Evolutionary conservation across 2,329 filamentous ascomycete species (phyloP), one percentile per base, ranked within the genome.

Genomic region (Sporothrix inflata): DNA sequence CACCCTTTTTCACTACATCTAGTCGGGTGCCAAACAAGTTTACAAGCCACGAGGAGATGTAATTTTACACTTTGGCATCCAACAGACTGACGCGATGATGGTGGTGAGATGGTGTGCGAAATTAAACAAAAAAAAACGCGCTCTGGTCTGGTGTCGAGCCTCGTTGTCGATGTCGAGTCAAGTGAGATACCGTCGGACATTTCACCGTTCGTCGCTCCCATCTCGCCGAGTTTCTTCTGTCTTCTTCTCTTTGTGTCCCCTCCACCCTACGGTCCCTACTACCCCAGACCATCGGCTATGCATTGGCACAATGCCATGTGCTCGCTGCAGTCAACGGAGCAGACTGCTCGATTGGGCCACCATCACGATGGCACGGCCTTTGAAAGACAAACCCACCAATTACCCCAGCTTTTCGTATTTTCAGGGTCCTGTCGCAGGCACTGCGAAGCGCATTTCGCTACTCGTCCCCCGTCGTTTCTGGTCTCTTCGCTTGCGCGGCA

Each of bases 401-500:
- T 45, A 42, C 60, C 60, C 61, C 40, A 34, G 24, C 24, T 19
- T 34, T 19, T n/a, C 40, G 5, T 27, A 12, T 2, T 65, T 45
- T 27, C 40, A 24, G 14, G 40, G 61, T 45, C 14, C 40, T 45
- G 60, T n/a, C n/a, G n/a, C n/a, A n/a, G n/a, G n/a, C n/a, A 38
- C 11, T 45, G 60, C 19, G 60, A 65, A 45, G 60, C 60, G 61
- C 40, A 42, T 42, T 42, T 61, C 57, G 34, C 57, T 45, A 3
- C n/a, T n/a, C 8, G 11, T 45, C 42, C 16, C 11, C 42, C 42
- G 42, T 16, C 42, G 11, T 45, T 6, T 6, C 30, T 34, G 30
- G 3, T 61, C 55, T 12, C 60, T 42, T 45, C 60, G 60, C 60
- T 65, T 65, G 60, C 38, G 60, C n/a, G 38, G 60, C 60, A 65